Percentiles rank a stretch among this genome's conserved stretches.
These are phyloP conservation scores for Sporisorium exsertum DNA, from an alignment of 1,284 basidiomycete genomes.

Conservation along the genomic window DNA sequence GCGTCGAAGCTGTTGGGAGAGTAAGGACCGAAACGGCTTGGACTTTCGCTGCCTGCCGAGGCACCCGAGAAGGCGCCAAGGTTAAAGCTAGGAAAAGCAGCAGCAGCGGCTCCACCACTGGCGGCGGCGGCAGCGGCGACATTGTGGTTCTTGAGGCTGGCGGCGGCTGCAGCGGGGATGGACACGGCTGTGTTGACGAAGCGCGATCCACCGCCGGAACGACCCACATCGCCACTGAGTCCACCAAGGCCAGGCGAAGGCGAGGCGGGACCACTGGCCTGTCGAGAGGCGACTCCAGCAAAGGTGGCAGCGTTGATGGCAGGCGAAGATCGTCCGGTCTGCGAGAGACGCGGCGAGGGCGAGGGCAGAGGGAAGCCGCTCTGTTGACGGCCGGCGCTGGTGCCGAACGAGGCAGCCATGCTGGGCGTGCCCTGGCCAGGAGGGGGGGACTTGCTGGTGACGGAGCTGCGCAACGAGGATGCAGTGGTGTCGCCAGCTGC, in stretches of 20 bases:
- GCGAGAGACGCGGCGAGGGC: slow-evolving; percentile 43
- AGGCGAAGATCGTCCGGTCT: slow-evolving; percentile 45
- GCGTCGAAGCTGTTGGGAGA: slow-evolving; percentile 49
- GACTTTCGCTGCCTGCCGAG: slow-evolving; percentile 43
- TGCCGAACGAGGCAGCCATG: slow-evolving; percentile 41
- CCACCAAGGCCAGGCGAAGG: slow-evolving; percentile 39
- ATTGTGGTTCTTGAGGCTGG: slow-evolving; percentile 25
- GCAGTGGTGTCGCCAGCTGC: slow-evolving; percentile 17
- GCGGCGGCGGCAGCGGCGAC: slow-evolving; percentile 13
- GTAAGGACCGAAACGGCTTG: slow-evolving; percentile 53
- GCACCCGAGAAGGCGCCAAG: slow-evolving; percentile 43
- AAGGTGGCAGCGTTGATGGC: slow-evolving; percentile 42
- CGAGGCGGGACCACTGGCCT: slow-evolving; percentile 43
- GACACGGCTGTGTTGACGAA: slow-evolving; percentile 51
- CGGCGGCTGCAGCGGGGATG: slow-evolving; percentile 32
- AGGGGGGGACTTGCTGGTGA: slow-evolving; percentile 67
- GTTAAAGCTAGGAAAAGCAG: slow-evolving; percentile 49
- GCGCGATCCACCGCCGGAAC: slow-evolving; percentile 40
- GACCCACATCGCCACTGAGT: slow-evolving; percentile 31
- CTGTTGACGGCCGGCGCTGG: slow-evolving; percentile 36
- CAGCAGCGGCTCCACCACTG: slow-evolving; percentile 3
- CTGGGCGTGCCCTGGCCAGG: slow-evolving; percentile 69
- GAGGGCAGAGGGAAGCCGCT: slow-evolving; percentile 41
- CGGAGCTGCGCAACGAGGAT: slow-evolving; percentile 26
- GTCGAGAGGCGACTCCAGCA: slow-evolving; percentile 33